A percentile compares a stretch with the other conserved stretches of the same genome.
These are phyloP conservation scores for Ustilago loliicola DNA, from an alignment of 1,284 basidiomycete species.

Conservation along the genomic window DNA sequence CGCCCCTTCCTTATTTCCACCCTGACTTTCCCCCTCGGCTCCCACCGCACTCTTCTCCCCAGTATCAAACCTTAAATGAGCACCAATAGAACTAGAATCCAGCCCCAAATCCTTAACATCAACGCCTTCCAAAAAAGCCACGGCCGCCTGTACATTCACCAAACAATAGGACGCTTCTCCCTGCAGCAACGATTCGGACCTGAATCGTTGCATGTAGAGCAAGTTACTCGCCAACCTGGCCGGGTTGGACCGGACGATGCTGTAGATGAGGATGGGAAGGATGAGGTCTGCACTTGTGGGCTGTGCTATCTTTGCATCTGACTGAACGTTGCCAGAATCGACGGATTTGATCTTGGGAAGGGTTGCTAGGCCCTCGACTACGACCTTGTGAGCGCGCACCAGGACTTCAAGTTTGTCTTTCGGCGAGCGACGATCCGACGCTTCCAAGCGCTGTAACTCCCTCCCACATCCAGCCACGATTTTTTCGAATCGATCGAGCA, in stretches of 20 bases:
- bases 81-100: conserved; percentile 70
- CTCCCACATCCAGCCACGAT: conserved; percentile 82
- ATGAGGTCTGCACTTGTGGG: conserved; percentile 77
- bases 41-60: neutral
- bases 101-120: conserved; percentile 85
- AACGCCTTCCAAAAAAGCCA: conserved; percentile 92
- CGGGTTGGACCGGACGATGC: conserved; percentile 92
- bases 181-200: conserved; percentile 77
- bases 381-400: conserved; percentile 83
- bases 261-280: conserved; percentile 88
- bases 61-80: conserved; percentile 2
- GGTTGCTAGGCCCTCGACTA: conserved; percentile 76
- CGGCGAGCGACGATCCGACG: conserved; percentile 76
- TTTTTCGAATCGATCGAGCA: conserved; percentile 75
- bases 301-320: neutral
- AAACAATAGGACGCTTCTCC: conserved; percentile 92
- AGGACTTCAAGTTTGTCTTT: conserved; percentile 83
- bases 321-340: conserved; percentile 20
- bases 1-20: neutral
- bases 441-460: conserved; percentile 81
- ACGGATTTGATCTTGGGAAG: conserved; percentile 39
- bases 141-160: conserved; percentile 91
- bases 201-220: conserved; percentile 86
- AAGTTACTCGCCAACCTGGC: conserved; percentile 81
- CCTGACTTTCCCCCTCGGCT: neutral